Base-by-base conservation (phyloP, 2,329 filamentous ascomycete genomes). In the Fusarium vanettenii region DNA sequence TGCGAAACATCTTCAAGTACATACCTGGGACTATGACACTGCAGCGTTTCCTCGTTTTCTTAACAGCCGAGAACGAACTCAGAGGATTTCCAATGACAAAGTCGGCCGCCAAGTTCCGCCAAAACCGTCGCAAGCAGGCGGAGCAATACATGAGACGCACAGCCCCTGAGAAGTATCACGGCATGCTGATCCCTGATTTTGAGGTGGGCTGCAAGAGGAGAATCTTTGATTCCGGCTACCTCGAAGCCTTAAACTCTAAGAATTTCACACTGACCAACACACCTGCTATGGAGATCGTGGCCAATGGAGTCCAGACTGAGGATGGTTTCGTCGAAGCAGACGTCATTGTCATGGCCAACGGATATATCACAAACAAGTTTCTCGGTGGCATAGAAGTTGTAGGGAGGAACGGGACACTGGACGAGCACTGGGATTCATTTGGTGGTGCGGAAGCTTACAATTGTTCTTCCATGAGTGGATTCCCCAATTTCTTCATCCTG, bases 401-500 rank as follows among this genome's bases (percentile, higher is more conserved):
- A 3, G 91, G 91, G 1, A 83, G 84, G 20, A 79, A 80, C 1
- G 88, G 88, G 70, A 86, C 86, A 13, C 76, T 92, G 2, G 82
- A 88, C 8, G 81, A 91, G 66, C 85, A 89, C 20, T 92, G 91
- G 91, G 83, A 87, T 2, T 82, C 85, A 25, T 85, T 88, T 61
- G 90, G 89, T n/a, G 91, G 91, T 0, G 83, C 89, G 0, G 89
- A 89, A 70, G 91, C 90, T 0, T 93, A 93, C 78, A 87, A 90
- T 64, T 88, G 87, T 25, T 87, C 87, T 2, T 86, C 87, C 2
- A 82, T 92, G 80, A 88, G 88, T 72, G 88, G 87, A 0, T 92
- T 92, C 76, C 91, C 91, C 3, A 93, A 93, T 77, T 90, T 92
- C 76, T 92, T 92, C 81, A 84, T 92, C 66, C 81, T 92, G 0